Evolutionary conservation across 148 eudicot species (phyloP), one percentile per base, ranked within the genome.

Genomic region (Chenopodium album): DNA sequence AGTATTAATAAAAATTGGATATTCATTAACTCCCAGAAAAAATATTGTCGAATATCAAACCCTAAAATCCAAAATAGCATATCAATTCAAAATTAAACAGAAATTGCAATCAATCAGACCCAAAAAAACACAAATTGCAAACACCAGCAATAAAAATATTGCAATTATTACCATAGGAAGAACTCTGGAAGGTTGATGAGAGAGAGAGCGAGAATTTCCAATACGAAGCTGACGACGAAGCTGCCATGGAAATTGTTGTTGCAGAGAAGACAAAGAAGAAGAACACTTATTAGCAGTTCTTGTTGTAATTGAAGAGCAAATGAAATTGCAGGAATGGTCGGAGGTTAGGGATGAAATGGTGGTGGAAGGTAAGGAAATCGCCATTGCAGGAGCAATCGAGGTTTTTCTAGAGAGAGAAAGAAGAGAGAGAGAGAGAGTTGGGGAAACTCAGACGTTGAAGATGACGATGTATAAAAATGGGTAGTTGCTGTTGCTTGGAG

Each of bases 311-410:
- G 68, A 29, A 41, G 62, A 64, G 69, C 34, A 62, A 48, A 79
- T 28, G 56, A 73, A 34, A 37, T 29, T 68, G 60, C 62, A 68
- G 14, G 75, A n/a, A 14, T 56, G 46, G 68, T 69, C 76, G 0
- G 85, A 82, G 60, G 59, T 59, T 75, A 82, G 60, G 56, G 82
- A 60, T 31, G 81, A 84, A 77, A 89, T 50, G 46, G 88, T 75
- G 7, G 88, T 78, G 2, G 89, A 79, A 54, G 88, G 81, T 7
- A 80, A 41, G 1, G 88, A 81, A 75, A 85, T 73, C 88, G 92
- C 90, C 94, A 89, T 89, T 76, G 81, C 41, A 50, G 54, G 54
- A 50, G 16, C 12, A 50, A 50, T 50, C 54, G 14, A 50, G 54
- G 54, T 50, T 50, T 50, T 50, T 50, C 0, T 46, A 72, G 52